Base-by-base conservation (phyloP, 225 moss, liverwort and hornwort genomes). In the Rhytidiadelphus loreus region DNA sequence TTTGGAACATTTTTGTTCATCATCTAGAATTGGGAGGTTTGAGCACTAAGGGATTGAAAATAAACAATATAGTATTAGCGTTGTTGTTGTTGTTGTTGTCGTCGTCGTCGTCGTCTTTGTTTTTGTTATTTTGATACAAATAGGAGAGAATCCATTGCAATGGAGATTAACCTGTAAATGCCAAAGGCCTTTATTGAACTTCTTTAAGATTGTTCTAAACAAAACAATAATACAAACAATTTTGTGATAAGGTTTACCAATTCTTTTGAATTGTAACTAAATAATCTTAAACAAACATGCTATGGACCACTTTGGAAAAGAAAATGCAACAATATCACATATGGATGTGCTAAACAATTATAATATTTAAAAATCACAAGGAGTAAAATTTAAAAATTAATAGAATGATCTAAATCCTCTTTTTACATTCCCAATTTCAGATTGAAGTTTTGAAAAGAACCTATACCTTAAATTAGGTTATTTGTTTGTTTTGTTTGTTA, bases 1-100 rank as follows among this genome's bases (percentile, higher is more conserved):
- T 2, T 1, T 25, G 1, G 0, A 70, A 41, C 8, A 2, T 26
- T 9, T 70, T 0, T 9, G 2, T 8, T 43, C 3, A 15, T 41
- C 0, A 2, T 43, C 1, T 5, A 26, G 5, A 43, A 43, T 28
- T 2, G 1, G 13, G 28, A 71, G 0, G 9, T 16, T 9, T 0
- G 8, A 43, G 5, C 0, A 2, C 13, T 12, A 13, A 68, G 1
- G 7, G 12, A 1, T n/a, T 18, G 20, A 20, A 11, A 65, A 65
- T 37, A 65, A 65, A 63, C 2, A 63, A 33, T 17, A 33, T 64
- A 32, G 1, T 17, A 63, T 11, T 37, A 21, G 8, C 6, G 32
- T 15, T 13, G 13, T 5, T 29, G 10, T 60, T 60, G 8, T 62
- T 61, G 2, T 61, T 60, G 2, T 60, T 26, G 13, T n/a, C n/a